Evolutionary conservation across 495 filamentous ascomycete genomes (phyloP), one percentile per base, ranked within the genome.

Genomic region (Xylaria telfairii): DNA sequence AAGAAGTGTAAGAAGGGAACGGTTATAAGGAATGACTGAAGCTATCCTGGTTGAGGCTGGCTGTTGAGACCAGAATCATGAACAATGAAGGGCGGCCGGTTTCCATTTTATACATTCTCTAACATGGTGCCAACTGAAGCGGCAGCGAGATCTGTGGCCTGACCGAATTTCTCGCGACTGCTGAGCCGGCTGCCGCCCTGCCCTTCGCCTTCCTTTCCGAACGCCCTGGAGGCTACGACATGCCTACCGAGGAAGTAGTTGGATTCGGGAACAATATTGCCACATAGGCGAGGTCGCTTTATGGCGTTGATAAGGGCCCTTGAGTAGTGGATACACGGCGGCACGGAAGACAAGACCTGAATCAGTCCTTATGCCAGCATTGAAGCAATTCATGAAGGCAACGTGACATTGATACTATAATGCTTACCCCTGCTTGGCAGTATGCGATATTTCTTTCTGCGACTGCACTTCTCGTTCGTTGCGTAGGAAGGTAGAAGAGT

Each of bases 351-450:
- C 19, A 49, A 10, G 62, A 42, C 26, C 41, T 26, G 39, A 65
- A 37, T 17, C 7, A 42, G 60, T 28, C 19, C 34, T 49, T 17
- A 26, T 42, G 24, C 41, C 42, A 21, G 44, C 9, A 65, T 65
- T 39, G 24, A 37, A 28, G 42, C 34, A 65, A 32, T 26, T 65
- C 13, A 32, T 42, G 49, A 19, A 49, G 44, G 62, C 49, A 65
- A 65, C 62, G 62, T 65, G 41, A 65, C 62, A 65, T 65, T n/a
- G n/a, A n/a, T n/a, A n/a, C 6, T 8, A 32, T n/a, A 8, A 30
- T 51, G 26, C 10, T 17, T 0, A 51, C 42, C 41, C 44, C 34
- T 49, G 62, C 28, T 49, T 7, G 13, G 13, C 12, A 32, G 26
- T 21, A 6, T 65, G 17, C 28, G 17, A 47, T 65, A 10, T 21